Base-by-base conservation (phyloP, 2,329 filamentous ascomycete species). In the Rhynchosporium agropyri region DNA sequence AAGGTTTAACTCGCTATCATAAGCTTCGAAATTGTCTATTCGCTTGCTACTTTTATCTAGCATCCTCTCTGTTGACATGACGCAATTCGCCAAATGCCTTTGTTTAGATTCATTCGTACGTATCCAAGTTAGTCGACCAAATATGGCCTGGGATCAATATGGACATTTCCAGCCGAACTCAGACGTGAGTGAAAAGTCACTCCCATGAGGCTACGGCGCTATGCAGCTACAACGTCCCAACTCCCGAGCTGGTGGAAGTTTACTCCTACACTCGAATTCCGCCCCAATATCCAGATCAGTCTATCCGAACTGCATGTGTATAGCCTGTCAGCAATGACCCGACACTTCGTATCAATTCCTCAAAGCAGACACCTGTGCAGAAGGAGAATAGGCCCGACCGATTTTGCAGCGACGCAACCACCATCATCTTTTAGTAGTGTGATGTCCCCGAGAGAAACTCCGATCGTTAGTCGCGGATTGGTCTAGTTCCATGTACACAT, bases 311-410 rank as follows among this genome's bases (percentile, higher is more conserved):
- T 54, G 51, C 51, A 40, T 54, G 15, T 40, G 36, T 36, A 54
- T 33, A 42, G 31, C n/a, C 33, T n/a, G 33, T 40, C 33, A 54
- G 15, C 20, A 42, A 54, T 13, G 10, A 15, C 10, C 51, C 51
- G 51, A 54, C 20, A 26, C 51, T 42, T 54, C 20, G 51, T 36
- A 54, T 54, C 33, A 6, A 46, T 8, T 4, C 33, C 26, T 42
- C 51, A 9, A 6, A 9, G 29, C 9, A 40, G 20, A 33, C 33
- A 53, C 26, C 31, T 33, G 26, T 53, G 31, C 31, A 33, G 29
- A 10, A 54, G 50, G 15, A 38, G 36, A 54, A 54, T 42, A 54
- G 51, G 36, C 51, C 51, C 51, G 51, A 42, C 36, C 51, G 51
- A 54, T 54, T 33, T 15, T 40, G 33, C 33, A 54, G 50, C 50